Evolutionary conservation across 495 filamentous ascomycete species (phyloP), one percentile per base, ranked within the genome.

Genomic region (Penicillium simplicissimum): DNA sequence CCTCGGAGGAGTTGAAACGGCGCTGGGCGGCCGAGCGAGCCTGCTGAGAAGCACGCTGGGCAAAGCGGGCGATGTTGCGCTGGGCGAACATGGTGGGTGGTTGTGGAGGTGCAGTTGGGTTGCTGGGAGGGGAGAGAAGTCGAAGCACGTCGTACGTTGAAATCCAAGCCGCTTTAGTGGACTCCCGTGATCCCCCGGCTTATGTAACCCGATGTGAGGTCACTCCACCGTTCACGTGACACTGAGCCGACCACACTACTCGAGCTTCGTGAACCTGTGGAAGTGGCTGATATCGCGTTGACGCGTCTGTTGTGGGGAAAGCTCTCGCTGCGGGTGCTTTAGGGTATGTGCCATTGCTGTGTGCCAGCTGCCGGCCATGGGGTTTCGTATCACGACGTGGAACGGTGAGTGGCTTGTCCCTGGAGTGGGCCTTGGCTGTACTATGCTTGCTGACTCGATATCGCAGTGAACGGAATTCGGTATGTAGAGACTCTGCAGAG

Each of bases 381-480:
- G 83, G 59, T 80, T 94, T 63, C 85, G 90, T 58, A 90, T 94
- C 63, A 94, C 90, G n/a, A 92, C 90, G 45, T 93, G 92, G 92
- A 96, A 96, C 77, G 89, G 89, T 91, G 74, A 66, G 83, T 66
- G 25, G 33, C 56, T 59, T 13, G 49, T 54, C 17, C 7, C 56
- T 56, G 7, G 40, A 66, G 31, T 33, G 21, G 51, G 45, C 8
- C 13, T 42, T 33, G 36, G 4, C 28, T 10, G 21, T 21, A 43
- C 31, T 38, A 25, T 38, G 5, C 17, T 28, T 67, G 43, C 63
- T 65, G 35, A 62, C 51, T 57, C 28, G 42, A 55, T 36, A 31
- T n/a, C 4, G 23, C 51, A 95, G 95, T 97, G 34, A 98, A 97
- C 75, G 94, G 95, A 65, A 97, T 98, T 71, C 86, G 91, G 89